phyloP scores from a whole-genome alignment of 2,329 filamentous ascomycete species.

The Rhinocladiella similis region DNA sequence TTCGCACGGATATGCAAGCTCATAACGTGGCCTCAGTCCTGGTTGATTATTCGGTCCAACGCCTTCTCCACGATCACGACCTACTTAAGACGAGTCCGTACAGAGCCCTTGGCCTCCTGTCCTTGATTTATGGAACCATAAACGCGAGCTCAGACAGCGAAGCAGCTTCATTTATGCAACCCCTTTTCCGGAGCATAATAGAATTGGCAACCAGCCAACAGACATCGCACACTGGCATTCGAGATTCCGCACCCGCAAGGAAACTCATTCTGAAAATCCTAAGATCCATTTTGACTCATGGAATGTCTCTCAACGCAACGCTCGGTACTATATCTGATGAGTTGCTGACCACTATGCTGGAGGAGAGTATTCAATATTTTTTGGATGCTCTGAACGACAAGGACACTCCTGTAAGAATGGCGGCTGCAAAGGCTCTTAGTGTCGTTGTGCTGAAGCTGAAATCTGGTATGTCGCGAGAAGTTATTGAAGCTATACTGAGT shows the following conservation, averaged over 20 bases:
- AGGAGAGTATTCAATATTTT: constrained; percentile 79
- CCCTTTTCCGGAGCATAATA: constrained; percentile 67
- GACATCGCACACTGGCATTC: constrained; percentile 57
- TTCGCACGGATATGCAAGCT: constrained; percentile 83
- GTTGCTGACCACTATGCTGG: constrained; percentile 57
- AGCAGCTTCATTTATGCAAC: constrained; percentile 65
- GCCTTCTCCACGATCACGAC: constrained; percentile 52
- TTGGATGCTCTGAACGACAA: constrained; percentile 78
- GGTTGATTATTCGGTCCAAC: constrained; percentile 68
- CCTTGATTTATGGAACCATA: constrained; percentile 75
- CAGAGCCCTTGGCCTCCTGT: constrained; percentile 73
- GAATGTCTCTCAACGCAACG: constrained; percentile 54
- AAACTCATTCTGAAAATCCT: constrained; percentile 85
- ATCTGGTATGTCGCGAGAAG: constrained; percentile 76
- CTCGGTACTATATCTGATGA: constrained; percentile 31
- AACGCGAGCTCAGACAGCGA: constrained; percentile 71
- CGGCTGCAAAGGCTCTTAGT: constrained; percentile 89
- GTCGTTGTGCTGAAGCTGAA: constrained; percentile 80
- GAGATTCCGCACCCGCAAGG: constrained; percentile 71
- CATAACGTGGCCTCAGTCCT: constrained; percentile 69
- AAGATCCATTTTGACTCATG: constrained; percentile 69
- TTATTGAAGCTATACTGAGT: constrained; percentile 82
- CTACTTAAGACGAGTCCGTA: constrained; percentile 59
- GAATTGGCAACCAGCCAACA: constrained; percentile 56
- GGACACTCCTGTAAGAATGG: constrained; percentile 85